Base-by-base conservation (phyloP, 2,329 filamentous ascomycete genomes). In the Fusarium coicis region DNA sequence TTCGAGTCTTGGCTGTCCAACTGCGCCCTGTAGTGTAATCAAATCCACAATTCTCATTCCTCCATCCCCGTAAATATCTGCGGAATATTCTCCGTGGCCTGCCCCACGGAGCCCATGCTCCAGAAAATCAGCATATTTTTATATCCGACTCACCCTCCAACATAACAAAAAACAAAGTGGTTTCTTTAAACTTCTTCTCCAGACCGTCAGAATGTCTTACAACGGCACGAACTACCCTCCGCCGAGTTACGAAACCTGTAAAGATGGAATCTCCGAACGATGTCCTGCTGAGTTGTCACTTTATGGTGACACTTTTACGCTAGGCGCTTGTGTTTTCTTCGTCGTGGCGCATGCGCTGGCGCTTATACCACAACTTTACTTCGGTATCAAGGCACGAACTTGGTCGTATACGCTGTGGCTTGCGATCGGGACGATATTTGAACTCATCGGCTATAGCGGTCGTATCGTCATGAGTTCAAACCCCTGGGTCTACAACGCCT, bases 401-500 rank as follows among this genome's bases (percentile, higher is more conserved):
- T 87, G 85, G 77, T 83, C 82, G 2, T 78, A 81, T 37, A 81
- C 81, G 14, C 74, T 84, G 6, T 76, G 70, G 68, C 70, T 79
- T 15, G 79, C 76, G 7, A 75, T 84, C 16, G 85, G 83, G 3
- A 83, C 81, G 14, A 72, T 83, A 7, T 79, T 82, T 36, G 85
- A 86, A 72, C 64, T 81, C 26, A 76, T 84, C 15, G 84, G 84
- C 9, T 86, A 85, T 53, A 80, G 75, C 15, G 84, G 83, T 15
- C 80, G 84, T 40, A 72, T 85, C 18, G 79, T 84, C 43, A 81
- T 85, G 81, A 70, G 66, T 16, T 74, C 67, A 15, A 84, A 85
- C 52, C 83, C 83, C 1, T 85, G 81, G 81, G 79, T 79, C 19
- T 77, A 84, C 57, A 76, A 79, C 46, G 81, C 81, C 9, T 83